Evolutionary conservation across 225 moss, liverwort and hornwort genomes (phyloP), one percentile per base, ranked within the genome.

Genomic region (Rhytidiadelphus loreus): DNA sequence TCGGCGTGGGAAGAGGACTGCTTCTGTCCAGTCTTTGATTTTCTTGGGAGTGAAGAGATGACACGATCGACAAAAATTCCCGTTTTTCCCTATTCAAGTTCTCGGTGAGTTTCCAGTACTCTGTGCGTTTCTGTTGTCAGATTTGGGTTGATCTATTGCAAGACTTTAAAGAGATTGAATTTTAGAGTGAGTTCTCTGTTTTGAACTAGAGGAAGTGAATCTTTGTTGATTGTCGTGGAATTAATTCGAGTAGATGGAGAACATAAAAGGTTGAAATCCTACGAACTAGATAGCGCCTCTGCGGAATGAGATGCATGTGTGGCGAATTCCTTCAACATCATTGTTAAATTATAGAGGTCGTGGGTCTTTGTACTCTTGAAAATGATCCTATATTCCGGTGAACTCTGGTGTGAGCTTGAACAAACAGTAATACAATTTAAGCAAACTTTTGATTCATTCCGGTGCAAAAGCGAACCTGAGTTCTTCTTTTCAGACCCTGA

Each of bases 1-100:
- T 1, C 7, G 16, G 6, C 2, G 17, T 57, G 78, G 26, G 57
- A 26, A 57, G 11, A 0, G 17, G 16, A n/a, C 0, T 26, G n/a
- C 26, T n/a, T 78, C 35, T 25, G n/a, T 24, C 0, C 16, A 55
- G 9, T 16, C 9, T 56, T 16, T 23, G 9, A 24, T 24, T 55
- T 37, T 55, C 37, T 3, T 6, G 37, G 55, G 55, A 55, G 37
- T 55, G 55, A 77, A 24, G 37, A 26, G 16, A 78, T 16, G 25
- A 78, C 16, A n/a, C 25, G 10, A n/a, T 56, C n/a, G 78, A 16
- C 16, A 11, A 4, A n/a, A 16, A 17, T 4, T 16, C 7, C 15
- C 56, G 25, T 16, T 26, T 25, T 56, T 78, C 10, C 56, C 25
- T 1, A 7, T 78, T 11, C 7, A 56, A 56, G 0, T 26, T 26